A percentile compares a stretch with the other conserved stretches of the same genome.
These are phyloP conservation scores for Hyaloscypha variabilis DNA, from an alignment of 495 filamentous ascomycete genomes.

Conservation along the genomic window DNA sequence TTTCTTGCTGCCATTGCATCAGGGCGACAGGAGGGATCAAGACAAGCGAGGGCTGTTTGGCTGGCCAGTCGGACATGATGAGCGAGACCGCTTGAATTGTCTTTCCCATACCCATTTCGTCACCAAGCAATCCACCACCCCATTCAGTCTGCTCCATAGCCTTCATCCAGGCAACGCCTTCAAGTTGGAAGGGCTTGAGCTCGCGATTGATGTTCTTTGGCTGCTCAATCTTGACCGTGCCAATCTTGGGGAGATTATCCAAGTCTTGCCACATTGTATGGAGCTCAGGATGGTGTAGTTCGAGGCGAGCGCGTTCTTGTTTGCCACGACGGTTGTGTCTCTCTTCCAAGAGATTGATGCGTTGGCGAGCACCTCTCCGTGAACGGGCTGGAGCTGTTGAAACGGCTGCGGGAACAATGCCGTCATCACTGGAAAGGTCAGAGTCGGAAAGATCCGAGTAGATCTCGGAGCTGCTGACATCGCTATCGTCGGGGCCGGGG, in stretches of 20 bases:
- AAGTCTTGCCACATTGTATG: constrained; percentile 83
- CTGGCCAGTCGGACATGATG: constrained; percentile 96
- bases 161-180: constrained; percentile 93
- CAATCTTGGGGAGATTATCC: constrained; percentile 64
- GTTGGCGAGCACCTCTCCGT: constrained; percentile 31
- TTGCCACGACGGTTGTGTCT: constrained; percentile 24
- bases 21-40: constrained; percentile 92
- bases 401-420: background rate
- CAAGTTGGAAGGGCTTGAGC: constrained; percentile 89
- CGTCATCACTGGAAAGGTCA: constrained; percentile 3
- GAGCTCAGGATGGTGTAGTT: constrained; percentile 75
- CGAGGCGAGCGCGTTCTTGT: constrained; percentile 56
- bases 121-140: constrained; percentile 86
- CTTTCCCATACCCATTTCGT: constrained; percentile 98
- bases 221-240: constrained; percentile 68
- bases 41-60: constrained; percentile 79
- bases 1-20: constrained; percentile 97
- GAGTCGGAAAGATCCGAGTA: background rate
- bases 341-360: constrained; percentile 29
- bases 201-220: constrained; percentile 76
- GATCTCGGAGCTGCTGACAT: background rate
- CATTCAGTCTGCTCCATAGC: constrained; percentile 83
- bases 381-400: constrained; percentile 7
- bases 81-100: constrained; percentile 96
- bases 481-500: constrained; percentile 21